Evolutionary conservation across 2,329 filamentous ascomycete genomes (phyloP), one percentile per base, ranked within the genome.

Genomic region (Anisogramma anomala): DNA sequence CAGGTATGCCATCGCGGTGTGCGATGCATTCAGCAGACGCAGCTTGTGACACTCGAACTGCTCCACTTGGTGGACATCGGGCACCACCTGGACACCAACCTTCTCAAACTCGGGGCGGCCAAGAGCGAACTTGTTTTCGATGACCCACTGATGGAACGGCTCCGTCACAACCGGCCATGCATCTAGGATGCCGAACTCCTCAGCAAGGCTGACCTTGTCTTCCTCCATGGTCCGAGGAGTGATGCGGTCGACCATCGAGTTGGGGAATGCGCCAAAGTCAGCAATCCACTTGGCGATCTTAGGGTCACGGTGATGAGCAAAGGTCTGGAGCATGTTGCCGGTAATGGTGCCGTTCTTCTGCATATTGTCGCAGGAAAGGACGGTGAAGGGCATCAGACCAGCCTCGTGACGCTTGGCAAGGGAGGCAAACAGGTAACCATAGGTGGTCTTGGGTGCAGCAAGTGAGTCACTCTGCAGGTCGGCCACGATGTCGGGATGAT

Each of bases 41-140:
- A 72, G 66, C 61, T 72, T 72, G 62, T 72, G 68, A 61, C 67
- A 71, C 62, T 72, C 69, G 48, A 71, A 72, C 11, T 65, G 62
- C 50, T 68, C 60, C n/a, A 71, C 66, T 39, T 69, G 58, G 42
- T 61, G 57, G 19, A 39, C 37, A 13, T 28, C 26, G 13, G 26
- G 26, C 48, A 72, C 69, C 6, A 72, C 61, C 58, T 72, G 68
- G 3, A 69, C 67, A 40, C 69, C 69, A 30, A 67, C 68, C 55
- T 67, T 67, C 33, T 72, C 69, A 35, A 72, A 69, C 0, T 65
- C 59, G 19, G 69, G 69, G 33, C 69, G 69, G 27, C 68, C 69
- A 43, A 71, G 62, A 45, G 51, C 58, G 54, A 72, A 72, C 43
- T 65, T 58, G 57, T 72, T 68, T 55, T 72, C 69, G 36, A 72